phyloP scores from a whole-genome alignment of 345 rosid species.

The Acer campestre region DNA sequence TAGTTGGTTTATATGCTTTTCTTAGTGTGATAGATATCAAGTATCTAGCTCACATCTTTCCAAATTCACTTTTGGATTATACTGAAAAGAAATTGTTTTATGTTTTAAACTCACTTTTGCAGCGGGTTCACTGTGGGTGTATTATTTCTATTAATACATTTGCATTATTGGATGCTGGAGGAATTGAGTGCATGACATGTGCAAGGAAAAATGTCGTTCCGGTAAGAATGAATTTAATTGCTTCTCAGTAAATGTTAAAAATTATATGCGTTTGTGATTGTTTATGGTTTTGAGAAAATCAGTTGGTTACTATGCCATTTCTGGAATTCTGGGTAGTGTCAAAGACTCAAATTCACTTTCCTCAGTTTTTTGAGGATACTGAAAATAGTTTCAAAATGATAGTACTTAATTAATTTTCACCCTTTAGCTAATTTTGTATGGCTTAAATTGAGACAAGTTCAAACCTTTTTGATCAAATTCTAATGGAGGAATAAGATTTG shows the following conservation, averaged over 20 bases:
- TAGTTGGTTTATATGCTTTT: conserved; percentile 18
- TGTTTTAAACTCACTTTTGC: conserved; percentile 30
- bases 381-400: neutral
- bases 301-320: neutral
- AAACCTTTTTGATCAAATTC: neutral
- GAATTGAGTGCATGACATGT: conserved; percentile 81
- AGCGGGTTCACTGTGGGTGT: conserved; percentile 96
- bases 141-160: conserved; percentile 65
- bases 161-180: conserved; percentile 86
- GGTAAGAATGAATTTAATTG: conserved; percentile 51
- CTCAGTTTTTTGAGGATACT: neutral
- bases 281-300: neutral
- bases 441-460: neutral
- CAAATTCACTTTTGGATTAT: conserved; percentile 15
- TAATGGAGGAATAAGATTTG: neutral
- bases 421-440: neutral
- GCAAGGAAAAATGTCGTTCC: conserved; percentile 55
- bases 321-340: neutral
- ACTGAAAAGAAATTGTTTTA: conserved; percentile 18
- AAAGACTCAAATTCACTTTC: neutral
- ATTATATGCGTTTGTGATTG: conserved; percentile 10
- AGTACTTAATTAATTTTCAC: neutral
- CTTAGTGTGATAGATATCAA: conserved; percentile 1
- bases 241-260: neutral
- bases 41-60: conserved; percentile 15